Percentiles rank a stretch among this genome's conserved stretches.
These are phyloP conservation scores for Auriscalpium vulgare DNA, from an alignment of 768 basidiomycete species.

Conservation along the genomic window DNA sequence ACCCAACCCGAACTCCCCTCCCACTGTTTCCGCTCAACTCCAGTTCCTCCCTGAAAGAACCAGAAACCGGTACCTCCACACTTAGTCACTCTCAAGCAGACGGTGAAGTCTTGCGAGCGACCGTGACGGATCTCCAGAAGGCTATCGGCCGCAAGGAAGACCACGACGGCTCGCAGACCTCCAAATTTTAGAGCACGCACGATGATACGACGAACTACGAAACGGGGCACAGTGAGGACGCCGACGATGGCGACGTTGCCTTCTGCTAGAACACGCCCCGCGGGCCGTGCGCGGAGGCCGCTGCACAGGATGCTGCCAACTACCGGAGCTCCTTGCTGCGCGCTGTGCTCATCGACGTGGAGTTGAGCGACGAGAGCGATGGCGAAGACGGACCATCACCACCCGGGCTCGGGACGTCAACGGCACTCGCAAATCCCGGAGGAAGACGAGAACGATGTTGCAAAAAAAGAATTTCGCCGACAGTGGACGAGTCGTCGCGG, in stretches of 20 bases:
- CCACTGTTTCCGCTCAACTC: slow-evolving; percentile 18
- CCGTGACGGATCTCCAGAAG: slow-evolving; percentile 83
- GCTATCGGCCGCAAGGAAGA: slow-evolving; percentile 61
- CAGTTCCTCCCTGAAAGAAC: slow-evolving; percentile 37
- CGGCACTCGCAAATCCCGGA: slow-evolving; percentile 57
- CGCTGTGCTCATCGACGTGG: slow-evolving; percentile 63
- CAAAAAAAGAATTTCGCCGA: slow-evolving; percentile 5
- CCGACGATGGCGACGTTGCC: slow-evolving; percentile 33
- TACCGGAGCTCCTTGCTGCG: slow-evolving; percentile 18
- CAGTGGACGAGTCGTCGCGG: background rate
- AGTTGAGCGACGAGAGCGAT: slow-evolving; percentile 79
- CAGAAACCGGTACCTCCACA: slow-evolving; percentile 17
- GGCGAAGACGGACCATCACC: slow-evolving; percentile 40
- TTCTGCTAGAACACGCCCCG: slow-evolving; percentile 63
- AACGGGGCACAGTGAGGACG: slow-evolving; percentile 33
- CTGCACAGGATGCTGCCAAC: slow-evolving; percentile 35
- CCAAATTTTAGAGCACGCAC: slow-evolving; percentile 67
- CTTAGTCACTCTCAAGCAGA: slow-evolving; percentile 11
- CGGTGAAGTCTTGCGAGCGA: slow-evolving; percentile 72
- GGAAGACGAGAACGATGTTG: slow-evolving; percentile 43
- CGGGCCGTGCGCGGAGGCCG: slow-evolving; percentile 55
- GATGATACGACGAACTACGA: slow-evolving; percentile 42
- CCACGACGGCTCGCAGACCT: slow-evolving; percentile 60
- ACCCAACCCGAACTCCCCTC: no score
- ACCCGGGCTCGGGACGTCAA: background rate